These are phyloP conservation scores for Bacidia gigantensis DNA, from an alignment of 495 filamentous ascomycete species.

Conservation along the genomic window DNA sequence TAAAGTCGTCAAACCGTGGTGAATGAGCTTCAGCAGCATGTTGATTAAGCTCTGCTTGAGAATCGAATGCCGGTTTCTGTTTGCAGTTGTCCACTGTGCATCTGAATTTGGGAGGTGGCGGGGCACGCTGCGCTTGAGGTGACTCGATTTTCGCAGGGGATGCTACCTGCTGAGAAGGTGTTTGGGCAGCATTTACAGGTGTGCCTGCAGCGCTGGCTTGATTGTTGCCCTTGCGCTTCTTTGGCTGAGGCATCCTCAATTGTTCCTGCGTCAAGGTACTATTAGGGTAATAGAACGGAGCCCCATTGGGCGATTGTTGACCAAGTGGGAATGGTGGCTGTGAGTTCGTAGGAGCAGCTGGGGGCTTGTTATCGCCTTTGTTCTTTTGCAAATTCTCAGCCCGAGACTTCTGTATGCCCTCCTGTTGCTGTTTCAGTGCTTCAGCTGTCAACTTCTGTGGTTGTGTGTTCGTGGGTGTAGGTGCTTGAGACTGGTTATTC, in stretches of 20 bases:
- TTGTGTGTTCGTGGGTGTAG: constrained; percentile 21
- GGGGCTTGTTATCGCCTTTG: constrained; percentile 39
- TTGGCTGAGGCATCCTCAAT: constrained; percentile 47
- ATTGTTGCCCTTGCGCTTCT: constrained; percentile 44
- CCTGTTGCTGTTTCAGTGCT: constrained; percentile 47
- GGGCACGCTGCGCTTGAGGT: constrained; percentile 24
- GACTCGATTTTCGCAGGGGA: constrained; percentile 25
- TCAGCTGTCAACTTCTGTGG: constrained; percentile 43
- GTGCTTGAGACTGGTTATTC: constrained; percentile 17
- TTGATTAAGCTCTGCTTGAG: constrained; percentile 32
- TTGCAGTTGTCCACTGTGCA: constrained; percentile 34
- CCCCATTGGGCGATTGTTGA: constrained; percentile 55
- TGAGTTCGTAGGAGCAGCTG: constrained; percentile 50
- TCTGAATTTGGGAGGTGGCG: constrained; percentile 26
- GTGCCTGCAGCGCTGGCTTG: constrained; percentile 23
- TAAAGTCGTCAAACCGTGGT: constrained; percentile 29
- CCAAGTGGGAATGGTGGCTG: constrained; percentile 56
- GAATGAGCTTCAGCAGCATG: constrained; percentile 36
- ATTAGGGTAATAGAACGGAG: constrained; percentile 36
- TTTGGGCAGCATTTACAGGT: constrained; percentile 20
- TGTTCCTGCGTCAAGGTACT: constrained; percentile 39
- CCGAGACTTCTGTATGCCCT: constrained; percentile 33
- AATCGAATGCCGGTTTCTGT: constrained; percentile 31
- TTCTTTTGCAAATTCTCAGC: constrained; percentile 38
- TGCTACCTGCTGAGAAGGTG: constrained; percentile 23